Evolutionary conservation across 2,329 filamentous ascomycete species (phyloP), one percentile per base, ranked within the genome.

Genomic region (Penicillium occitanis): DNA sequence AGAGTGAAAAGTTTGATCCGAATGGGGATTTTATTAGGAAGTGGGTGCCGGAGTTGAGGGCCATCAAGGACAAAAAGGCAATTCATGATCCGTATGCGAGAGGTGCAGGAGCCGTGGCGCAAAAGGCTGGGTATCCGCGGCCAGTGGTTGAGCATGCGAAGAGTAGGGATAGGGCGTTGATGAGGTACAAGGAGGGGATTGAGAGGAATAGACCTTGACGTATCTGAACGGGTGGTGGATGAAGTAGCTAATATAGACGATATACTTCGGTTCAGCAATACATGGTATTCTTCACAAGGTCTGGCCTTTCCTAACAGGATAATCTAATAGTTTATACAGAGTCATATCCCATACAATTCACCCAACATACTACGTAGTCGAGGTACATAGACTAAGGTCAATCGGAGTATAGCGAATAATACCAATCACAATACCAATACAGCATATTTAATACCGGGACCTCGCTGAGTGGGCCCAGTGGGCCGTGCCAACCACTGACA

Each of bases 1-100:
- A 97, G 80, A 92, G 90, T 71, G 91, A 95, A 82, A 93, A 90
- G 77, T 96, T 96, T 71, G 93, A 97, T 74, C 81, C 85, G 0
- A 82, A 90, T 0, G 93, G 92, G 0, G 86, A 87, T 17, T 97
- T 94, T 75, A 96, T 97, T 65, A 84, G 90, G 44, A 87, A 87
- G 67, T 97, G 92, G 92, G 83, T 97, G 8, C 88, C 88, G 0
- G 93, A 97, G 78, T 79, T 97, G 67, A 82, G 79, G 30, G 84
- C 77, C 0, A 77, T 94, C 2, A 74, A 85, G 71, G 88, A 60
- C 1, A 19, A 86, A 0, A 89, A 88, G 69, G 90, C 88, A 8
- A 86, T 97, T 3, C 92, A 96, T 75, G 92, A 93, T 69, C 93
- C 93, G 0, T 94, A 93, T 75, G 85, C 81, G 1, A 84, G 88